Evolutionary conservation across 2,329 filamentous ascomycete genomes (phyloP).

Genomic region (Aspergillus uvarum): DNA sequence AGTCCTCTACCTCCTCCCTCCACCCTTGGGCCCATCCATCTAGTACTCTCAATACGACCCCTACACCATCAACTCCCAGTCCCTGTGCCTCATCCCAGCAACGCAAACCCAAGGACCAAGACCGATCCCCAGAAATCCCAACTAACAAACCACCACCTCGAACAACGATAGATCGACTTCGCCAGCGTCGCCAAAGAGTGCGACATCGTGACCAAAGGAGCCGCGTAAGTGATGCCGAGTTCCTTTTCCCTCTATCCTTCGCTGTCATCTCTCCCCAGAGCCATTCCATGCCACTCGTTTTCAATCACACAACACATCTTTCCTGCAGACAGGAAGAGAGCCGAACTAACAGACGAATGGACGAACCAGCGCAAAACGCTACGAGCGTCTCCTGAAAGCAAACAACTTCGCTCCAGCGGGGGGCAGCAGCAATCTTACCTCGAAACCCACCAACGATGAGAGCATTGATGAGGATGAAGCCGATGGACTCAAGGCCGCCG

Average conservation of each 20-base stretch:
- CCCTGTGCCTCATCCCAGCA: too few relatives aligned
- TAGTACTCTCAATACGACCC: too few relatives aligned
- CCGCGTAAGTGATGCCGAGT: constrained; percentile 60
- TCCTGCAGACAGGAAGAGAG: constrained; percentile 1
- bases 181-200: constrained; percentile 63
- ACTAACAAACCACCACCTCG: not conserved
- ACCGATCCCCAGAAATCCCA: not conserved
- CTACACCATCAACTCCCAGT: too few relatives aligned
- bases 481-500: not conserved
- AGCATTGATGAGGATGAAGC: constrained; percentile 6
- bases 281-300: too few relatives aligned
- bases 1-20: constrained; percentile 15
- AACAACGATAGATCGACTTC: constrained; percentile 61
- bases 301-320: too few relatives aligned
- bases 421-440: not conserved
- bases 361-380: constrained; percentile 56
- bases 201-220: constrained; percentile 63
- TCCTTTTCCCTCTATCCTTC: not conserved
- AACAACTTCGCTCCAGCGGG: constrained; percentile 36
- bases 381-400: constrained; percentile 63
- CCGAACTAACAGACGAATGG: constrained; percentile 38
- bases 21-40: not conserved
- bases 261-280: too few relatives aligned
- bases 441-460: constrained; percentile 17
- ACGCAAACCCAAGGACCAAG: too few relatives aligned